Percentiles rank a stretch among this genome's conserved stretches.
Evolutionary conservation across 345 rosid genomes (phyloP).

Genomic region (Camelina hispida): DNA sequence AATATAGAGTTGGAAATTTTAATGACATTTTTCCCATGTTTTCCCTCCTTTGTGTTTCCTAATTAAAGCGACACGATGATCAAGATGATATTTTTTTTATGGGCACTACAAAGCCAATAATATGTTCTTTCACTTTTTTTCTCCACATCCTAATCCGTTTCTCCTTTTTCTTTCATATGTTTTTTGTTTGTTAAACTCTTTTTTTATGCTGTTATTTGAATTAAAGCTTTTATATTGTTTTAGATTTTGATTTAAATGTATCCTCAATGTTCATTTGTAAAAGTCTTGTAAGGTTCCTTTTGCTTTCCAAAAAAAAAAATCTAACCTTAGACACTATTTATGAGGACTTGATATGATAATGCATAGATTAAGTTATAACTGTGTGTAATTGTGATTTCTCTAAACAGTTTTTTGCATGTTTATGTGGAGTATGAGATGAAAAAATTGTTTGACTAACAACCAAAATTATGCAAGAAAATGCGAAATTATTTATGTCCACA

Average conservation of each 20-base stretch:
- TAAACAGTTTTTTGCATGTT: too few relatives aligned
- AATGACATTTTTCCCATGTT: too few relatives aligned
- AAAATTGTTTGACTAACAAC: too few relatives aligned
- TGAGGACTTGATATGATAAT: too few relatives aligned
- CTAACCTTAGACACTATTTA: too few relatives aligned
- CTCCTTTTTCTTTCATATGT: conserved; percentile 18
- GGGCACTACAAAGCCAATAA: conserved; percentile 14
- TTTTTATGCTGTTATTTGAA: conserved; percentile 23
- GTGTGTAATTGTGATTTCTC: neutral
- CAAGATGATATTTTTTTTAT: conserved; percentile 26
- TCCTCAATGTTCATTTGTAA: neutral
- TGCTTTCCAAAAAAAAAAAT: neutral
- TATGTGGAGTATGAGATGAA: neutral
- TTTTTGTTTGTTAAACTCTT: neutral
- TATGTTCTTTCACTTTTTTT: conserved; percentile 21
- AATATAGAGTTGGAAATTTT: too few relatives aligned
- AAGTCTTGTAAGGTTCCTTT: neutral
- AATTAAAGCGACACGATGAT: conserved; percentile 41
- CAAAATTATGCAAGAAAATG: neutral
- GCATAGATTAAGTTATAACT: too few relatives aligned
- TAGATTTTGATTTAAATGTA: neutral
- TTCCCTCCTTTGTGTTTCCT: conserved; percentile 44
- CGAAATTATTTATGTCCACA: neutral
- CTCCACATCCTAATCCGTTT: conserved; percentile 20
- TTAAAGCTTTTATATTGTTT: conserved; percentile 20